Evolutionary conservation across 768 basidiomycete genomes (phyloP), one percentile per base, ranked within the genome.

Genomic region (Mycena pura): DNA sequence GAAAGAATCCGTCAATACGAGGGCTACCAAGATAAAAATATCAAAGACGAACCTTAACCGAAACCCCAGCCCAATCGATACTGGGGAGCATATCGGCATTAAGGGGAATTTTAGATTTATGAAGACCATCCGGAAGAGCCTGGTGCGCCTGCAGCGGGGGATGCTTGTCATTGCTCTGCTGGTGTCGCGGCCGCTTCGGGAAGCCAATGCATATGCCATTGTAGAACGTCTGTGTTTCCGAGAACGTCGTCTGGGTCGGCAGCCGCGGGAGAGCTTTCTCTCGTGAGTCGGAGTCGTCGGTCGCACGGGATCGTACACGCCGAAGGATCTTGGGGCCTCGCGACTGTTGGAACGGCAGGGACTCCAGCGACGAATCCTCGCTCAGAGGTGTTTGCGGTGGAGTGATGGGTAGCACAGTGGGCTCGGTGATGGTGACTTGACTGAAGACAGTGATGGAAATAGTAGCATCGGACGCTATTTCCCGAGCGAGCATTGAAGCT

Each of bases 391-490:
- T 84, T 29, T 78, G 73, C 6, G 85, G 84, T 4, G 82, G 84
- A 11, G 80, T 78, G 0, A 82, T 80, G 5, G 82, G 77, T 27
- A 77, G 71, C 2, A 69, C 62, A 1, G 75, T 64, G 17, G 76
- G 74, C 50, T 84, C 80, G 9, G 80, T 82, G 62, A 89, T 76
- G 25, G 77, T 81, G 19, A 90, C 78, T 69, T 87, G 83, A 32
- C 88, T 87, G 62, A 86, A 70, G 24, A 92, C 78, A 0, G 86
- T 86, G 11, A 90, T 83, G n/a, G 83, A 83, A 29, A 90, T 85
- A 13, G 88, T 89, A 6, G 90, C 87, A 69, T 91, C 89, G 5
- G 87, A 68, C 8, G 88, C 85, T 32, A 91, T 89, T 68, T 91
- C 89, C 58, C 80, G 82, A 9, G 86, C 81, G 29, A 91, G 74